Conservation (phyloP, 495 filamentous ascomycete species). For the Xylaria cubensis region DNA sequence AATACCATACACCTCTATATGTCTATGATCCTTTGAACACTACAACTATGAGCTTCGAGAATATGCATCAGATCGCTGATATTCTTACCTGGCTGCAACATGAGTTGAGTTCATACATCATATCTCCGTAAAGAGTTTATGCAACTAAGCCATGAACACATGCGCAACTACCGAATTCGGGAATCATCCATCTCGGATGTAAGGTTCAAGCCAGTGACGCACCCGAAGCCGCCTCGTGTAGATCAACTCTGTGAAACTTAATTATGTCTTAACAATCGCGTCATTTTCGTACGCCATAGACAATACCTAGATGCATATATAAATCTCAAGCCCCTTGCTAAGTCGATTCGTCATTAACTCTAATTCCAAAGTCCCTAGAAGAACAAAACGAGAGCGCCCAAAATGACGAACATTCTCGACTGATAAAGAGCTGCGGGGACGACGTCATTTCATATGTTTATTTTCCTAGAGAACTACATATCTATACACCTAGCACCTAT, state of each 20-base stretch:
- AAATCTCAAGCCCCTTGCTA: background rate
- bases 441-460: background rate
- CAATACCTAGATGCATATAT: background rate
- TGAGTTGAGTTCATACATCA: background rate
- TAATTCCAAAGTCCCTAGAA: background rate
- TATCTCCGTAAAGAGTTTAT: slow-evolving; percentile 3
- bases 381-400: background rate
- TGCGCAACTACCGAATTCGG: slow-evolving; percentile 8
- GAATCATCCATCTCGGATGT: background rate
- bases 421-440: background rate
- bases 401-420: background rate
- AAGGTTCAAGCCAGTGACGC: background rate
- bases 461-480: background rate
- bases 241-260: background rate
- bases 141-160: slow-evolving; percentile 22
- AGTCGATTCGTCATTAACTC: background rate
- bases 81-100: background rate
- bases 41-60: background rate
- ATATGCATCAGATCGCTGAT: background rate
- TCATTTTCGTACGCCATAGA: background rate
- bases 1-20: background rate
- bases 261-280: background rate
- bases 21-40: background rate
- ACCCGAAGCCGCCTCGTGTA: background rate
- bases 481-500: background rate